Percentiles rank a stretch among this genome's conserved stretches.
phyloP scores from a whole-genome alignment of 176 grass and related monocot species.

The Microstegium vimineum region DNA sequence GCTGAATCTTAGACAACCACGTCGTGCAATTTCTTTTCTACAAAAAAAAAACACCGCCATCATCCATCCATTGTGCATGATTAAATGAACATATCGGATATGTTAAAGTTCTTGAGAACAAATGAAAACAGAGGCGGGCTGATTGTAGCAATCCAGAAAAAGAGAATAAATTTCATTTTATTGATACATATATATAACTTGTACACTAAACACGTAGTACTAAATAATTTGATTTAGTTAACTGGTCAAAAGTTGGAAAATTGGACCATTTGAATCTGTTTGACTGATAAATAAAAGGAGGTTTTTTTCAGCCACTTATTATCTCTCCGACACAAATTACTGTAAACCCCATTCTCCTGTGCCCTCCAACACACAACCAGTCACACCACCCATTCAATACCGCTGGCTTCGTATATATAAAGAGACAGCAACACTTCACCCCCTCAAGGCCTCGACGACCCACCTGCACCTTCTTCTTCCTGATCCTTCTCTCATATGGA shows the following conservation, averaged over 20 bases:
- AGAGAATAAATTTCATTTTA: neutral
- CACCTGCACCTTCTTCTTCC: neutral
- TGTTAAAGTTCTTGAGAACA: neutral
- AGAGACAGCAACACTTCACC: neutral
- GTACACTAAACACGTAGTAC: too few species aligned
- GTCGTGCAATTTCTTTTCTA: neutral
- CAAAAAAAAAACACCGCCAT: neutral
- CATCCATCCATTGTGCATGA: neutral
- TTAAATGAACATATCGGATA: neutral
- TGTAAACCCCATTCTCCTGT: neutral
- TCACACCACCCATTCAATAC: neutral
- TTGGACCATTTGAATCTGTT: neutral
- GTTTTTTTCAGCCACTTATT: neutral
- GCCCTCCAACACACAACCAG: neutral
- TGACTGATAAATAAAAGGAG: neutral
- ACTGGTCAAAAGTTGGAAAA: neutral
- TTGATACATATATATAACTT: too few species aligned
- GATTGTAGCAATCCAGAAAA: neutral
- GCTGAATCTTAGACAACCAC: neutral
- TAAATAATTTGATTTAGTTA: too few species aligned
- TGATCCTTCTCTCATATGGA: conserved; percentile 5
- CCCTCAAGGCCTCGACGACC: conserved; percentile 2
- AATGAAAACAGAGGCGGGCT: neutral
- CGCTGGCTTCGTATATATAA: conserved; percentile 13
- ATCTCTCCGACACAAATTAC: neutral